phyloP scores from a whole-genome alignment of 208 protist genomes.

The Leishmania lainsoni region DNA sequence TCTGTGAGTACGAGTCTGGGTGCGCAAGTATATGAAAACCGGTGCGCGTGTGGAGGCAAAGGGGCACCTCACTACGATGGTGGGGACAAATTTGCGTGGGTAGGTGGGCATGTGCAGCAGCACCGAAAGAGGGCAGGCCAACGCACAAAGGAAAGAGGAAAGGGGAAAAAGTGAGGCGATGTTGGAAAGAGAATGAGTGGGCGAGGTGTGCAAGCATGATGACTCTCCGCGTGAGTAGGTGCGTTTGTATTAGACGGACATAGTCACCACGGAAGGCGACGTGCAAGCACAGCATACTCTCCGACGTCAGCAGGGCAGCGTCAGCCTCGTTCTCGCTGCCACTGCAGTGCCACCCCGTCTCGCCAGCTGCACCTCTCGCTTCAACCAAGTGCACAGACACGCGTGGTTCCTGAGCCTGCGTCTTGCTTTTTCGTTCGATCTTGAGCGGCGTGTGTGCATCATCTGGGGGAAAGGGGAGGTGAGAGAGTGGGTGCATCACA shows the following conservation, averaged over 20 bases:
- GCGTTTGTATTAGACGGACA: background rate
- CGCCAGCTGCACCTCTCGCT: background rate
- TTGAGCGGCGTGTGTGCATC: background rate
- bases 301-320: background rate
- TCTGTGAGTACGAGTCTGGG: background rate
- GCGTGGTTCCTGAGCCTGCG: background rate
- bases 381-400: background rate
- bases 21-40: background rate
- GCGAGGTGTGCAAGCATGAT: background rate
- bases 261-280: background rate
- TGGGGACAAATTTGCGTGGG: background rate
- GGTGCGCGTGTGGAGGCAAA: background rate
- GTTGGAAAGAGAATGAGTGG: background rate
- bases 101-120: background rate
- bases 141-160: background rate
- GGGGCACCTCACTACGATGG: background rate
- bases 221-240: background rate
- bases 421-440: background rate
- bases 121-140: background rate
- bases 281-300: background rate
- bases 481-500: background rate
- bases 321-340: background rate
- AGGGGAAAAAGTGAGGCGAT: background rate
- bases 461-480: background rate
- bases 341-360: background rate